Conservation (phyloP, 2,329 filamentous ascomycete species). For the Clonostachys solani region DNA sequence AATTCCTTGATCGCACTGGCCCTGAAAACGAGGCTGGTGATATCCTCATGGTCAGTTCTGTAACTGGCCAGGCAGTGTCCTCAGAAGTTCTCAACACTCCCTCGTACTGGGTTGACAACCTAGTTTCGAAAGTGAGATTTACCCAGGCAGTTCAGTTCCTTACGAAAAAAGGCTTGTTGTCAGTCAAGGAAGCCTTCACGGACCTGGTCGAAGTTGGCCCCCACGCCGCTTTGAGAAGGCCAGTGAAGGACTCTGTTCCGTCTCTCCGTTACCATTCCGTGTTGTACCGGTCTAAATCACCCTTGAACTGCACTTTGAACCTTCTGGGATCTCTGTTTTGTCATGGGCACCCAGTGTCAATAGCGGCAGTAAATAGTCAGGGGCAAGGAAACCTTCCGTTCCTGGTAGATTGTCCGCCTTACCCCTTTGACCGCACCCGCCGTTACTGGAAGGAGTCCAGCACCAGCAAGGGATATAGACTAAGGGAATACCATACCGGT, state of each 20-base stretch:
- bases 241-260: not conserved
- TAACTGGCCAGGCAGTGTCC: too few species aligned
- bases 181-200: too few species aligned
- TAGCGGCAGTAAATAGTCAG: not conserved
- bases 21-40: not conserved
- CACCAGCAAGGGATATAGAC: conserved; percentile 13
- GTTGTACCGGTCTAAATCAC: not conserved
- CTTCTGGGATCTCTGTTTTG: not conserved
- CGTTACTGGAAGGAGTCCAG: conserved; percentile 11
- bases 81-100: too few species aligned
- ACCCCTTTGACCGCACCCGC: conserved; percentile 13
- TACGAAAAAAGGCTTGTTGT: too few species aligned
- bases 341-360: not conserved
- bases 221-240: not conserved
- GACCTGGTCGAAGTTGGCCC: not conserved
- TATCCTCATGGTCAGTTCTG: too few species aligned
- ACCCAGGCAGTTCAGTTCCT: not conserved
- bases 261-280: not conserved
- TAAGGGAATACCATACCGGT: conserved; percentile 11
- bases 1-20: not conserved
- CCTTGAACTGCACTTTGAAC: not conserved
- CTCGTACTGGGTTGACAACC: conserved; percentile 14
- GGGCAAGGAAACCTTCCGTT: not conserved
- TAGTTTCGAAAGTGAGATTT: conserved; percentile 13
- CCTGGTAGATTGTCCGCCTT: conserved; percentile 10